Evolutionary conservation across 257 asterid genomes (phyloP), one percentile per base, ranked within the genome.

Genomic region (Jaltomata sinuosa): DNA sequence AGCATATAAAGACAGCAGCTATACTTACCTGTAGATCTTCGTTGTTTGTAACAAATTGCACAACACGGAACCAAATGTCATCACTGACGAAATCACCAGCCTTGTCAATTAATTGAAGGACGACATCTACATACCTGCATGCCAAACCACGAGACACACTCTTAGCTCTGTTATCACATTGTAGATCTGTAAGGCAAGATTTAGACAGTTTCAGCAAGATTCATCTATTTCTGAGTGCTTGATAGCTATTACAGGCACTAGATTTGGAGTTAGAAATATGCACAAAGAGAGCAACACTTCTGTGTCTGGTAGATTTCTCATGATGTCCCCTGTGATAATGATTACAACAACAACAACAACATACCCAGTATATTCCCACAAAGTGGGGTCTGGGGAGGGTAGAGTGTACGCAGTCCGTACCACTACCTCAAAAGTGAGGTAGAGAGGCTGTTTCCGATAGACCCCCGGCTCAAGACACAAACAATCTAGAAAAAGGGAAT

Each of bases 1-100:
- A 38, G 65, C 64, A 49, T 52, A 74, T 52, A 65, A 40, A 83
- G 12, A 38, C 57, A 57, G 40, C 31, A 84, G 83, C 82, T 87
- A 79, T n/a, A 65, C 53, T 74, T 84, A 94, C 98, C 97, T 94
- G 99, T 84, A 95, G 91, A 89, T 95, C 99, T 91, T 94, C 99
- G 22, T 95, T 94, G 89, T 95, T 94, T 57, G 98, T 94, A 76
- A 95, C 99, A 72, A 95, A 95, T 88, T 94, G 99, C 89, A 95
- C 99, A 42, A 95, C 99, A 67, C 99, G 99, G 85, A 95, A 95
- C 99, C 99, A 95, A 80, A 95, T 95, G 89, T 94, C 99, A 88
- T 95, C 99, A 89, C 98, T 93, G 89, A 95, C 99, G 27, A 95
- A 95, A 87, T 95, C 99, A 84, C 99, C 98, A 27, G 99, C 99